A percentile compares a stretch with the other conserved stretches of the same genome.
Evolutionary conservation across 139 green algal genomes (phyloP).

Genomic region (Zygnema circumcarinatum): DNA sequence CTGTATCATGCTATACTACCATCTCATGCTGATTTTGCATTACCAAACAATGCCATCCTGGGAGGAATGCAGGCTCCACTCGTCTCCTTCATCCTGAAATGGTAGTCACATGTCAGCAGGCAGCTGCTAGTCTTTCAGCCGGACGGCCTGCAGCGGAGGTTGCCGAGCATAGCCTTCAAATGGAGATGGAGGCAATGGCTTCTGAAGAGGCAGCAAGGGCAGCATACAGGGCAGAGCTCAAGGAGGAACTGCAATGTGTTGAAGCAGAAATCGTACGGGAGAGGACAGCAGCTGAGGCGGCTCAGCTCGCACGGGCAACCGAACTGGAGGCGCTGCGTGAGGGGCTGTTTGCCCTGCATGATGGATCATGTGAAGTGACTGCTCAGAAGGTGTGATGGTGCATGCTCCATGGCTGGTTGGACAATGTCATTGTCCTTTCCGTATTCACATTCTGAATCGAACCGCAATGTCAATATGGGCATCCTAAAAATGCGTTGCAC

Average conservation of each 20-base stretch:
- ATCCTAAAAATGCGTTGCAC: too few species aligned
- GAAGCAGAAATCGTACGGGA: neutral
- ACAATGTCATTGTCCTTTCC: too few species aligned
- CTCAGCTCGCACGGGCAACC: neutral
- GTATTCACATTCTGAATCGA: too few species aligned
- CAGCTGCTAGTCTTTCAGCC: slow-evolving; percentile 25
- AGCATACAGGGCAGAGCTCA: slow-evolving; percentile 1
- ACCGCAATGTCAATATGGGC: too few species aligned
- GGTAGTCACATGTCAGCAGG: slow-evolving; percentile 33
- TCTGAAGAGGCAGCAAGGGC: neutral
- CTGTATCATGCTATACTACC: too few species aligned
- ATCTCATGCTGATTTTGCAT: too few species aligned
- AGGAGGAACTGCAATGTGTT: neutral
- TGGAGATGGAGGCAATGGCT: slow-evolving; percentile 25
- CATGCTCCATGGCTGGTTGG: too few species aligned
- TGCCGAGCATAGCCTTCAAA: neutral
- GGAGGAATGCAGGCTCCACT: slow-evolving; percentile 34
- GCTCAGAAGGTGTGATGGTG: neutral
- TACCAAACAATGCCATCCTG: too few species aligned
- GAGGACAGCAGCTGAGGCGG: neutral
- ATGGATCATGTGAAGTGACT: neutral
- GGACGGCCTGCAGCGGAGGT: slow-evolving; percentile 23
- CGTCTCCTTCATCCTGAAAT: slow-evolving; percentile 36
- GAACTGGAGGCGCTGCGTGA: neutral
- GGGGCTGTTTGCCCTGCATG: neutral